Base-by-base conservation (phyloP, 75 land plant genomes). In the Cunninghamia lanceolata region DNA sequence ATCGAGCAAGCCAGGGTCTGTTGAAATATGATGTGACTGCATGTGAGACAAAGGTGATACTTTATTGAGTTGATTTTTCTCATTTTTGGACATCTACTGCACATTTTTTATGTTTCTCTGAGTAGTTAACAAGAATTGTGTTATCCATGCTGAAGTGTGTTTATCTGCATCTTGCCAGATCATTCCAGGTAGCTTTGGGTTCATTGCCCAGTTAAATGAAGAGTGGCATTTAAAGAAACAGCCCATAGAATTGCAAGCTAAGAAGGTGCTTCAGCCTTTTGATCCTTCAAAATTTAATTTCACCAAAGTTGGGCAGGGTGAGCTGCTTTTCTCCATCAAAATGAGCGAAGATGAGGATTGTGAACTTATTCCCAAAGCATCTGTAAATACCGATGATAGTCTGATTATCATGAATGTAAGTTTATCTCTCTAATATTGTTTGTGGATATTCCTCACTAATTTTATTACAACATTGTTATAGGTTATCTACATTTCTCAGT, bases 11-110 rank as follows among this genome's bases (percentile, higher is more conserved):
- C 45, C 86, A 87, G 71, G 92, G 93, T 52, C 89, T 88, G 52
- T 86, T 92, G 80, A 90, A 88, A 47, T 95, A 93, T 89, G 95
- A 95, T 89, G 95, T 93, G 6, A 93, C 96, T 17, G 84, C 91
- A 8, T 95, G 94, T 88, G 92, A 92, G 84, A 95, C 92, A 0
- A 95, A 93, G 94, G 96, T 94, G 70, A 32, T 53, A 77, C 19
- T 70, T 5, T 88, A 10, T 21, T 85, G 39, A 85, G 40, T 19
- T 17, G 3, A 75, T 77, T 28, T 43, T 75, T 43, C 21, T 82
- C 19, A 32, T 30, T 85, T 34, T 73, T 17, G 21, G 1, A 39
- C 63, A 19, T 83, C 36, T 83, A 19, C 21, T 10, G 2, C 13
- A 34, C 36, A 42, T 10, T 43, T 43, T 79, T 43, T 28, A 43